Conservation (phyloP, 1,284 basidiomycete genomes). For the Leccinum griseonigrum region DNA sequence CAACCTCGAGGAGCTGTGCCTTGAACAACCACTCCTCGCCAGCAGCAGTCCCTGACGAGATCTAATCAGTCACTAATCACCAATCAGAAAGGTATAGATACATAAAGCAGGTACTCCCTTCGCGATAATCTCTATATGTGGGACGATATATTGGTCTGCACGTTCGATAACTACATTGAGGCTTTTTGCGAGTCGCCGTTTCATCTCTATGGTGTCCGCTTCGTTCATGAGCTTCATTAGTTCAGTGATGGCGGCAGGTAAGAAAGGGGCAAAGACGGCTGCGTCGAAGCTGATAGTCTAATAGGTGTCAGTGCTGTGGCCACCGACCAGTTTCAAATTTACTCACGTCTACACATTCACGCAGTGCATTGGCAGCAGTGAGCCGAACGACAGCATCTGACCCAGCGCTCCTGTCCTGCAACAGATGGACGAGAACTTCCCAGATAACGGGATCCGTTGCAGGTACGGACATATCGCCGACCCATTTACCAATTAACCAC, state of each 20-base stretch:
- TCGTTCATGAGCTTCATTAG: slow-evolving; percentile 72
- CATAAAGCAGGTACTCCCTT: slow-evolving; percentile 75
- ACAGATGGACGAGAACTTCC: slow-evolving; percentile 75
- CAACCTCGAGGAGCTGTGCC: slow-evolving; percentile 65
- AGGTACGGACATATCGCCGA: slow-evolving; percentile 60
- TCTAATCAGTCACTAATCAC: slow-evolving; percentile 5
- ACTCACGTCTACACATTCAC: slow-evolving; percentile 81
- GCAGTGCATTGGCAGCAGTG: slow-evolving; percentile 73
- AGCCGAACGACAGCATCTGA: slow-evolving; percentile 82
- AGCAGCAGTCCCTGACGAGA: slow-evolving; percentile 51
- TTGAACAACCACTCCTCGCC: slow-evolving; percentile 82
- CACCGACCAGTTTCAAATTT: background rate
- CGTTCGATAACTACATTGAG: slow-evolving; percentile 76
- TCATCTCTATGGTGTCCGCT: slow-evolving; percentile 75
- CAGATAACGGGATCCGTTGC: slow-evolving; percentile 69
- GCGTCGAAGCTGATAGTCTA: slow-evolving; percentile 62
- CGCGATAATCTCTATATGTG: slow-evolving; percentile 64
- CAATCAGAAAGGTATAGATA: slow-evolving; percentile 37
- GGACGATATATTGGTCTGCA: slow-evolving; percentile 66
- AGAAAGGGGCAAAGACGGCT: slow-evolving; percentile 56
- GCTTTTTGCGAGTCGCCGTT: slow-evolving; percentile 67
- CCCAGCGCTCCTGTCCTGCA: slow-evolving; percentile 64
- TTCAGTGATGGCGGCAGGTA: slow-evolving; percentile 56
- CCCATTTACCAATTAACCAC: slow-evolving; percentile 87
- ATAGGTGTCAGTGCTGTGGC: slow-evolving; percentile 8